These are phyloP conservation scores for Aspergillus carlsbadensis DNA, from an alignment of 495 filamentous ascomycete genomes.

Conservation along the genomic window DNA sequence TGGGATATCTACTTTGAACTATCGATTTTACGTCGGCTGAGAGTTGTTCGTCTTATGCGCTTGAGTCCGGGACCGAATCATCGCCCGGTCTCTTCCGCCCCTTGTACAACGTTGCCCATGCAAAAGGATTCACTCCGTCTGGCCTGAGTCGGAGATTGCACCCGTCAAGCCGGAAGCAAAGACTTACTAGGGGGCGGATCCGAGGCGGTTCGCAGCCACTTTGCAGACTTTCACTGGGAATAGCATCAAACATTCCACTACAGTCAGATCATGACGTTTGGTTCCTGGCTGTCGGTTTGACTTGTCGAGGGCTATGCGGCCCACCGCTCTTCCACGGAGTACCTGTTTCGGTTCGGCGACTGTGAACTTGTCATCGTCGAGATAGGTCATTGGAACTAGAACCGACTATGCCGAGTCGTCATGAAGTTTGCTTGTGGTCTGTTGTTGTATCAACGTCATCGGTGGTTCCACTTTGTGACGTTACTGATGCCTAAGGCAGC, in stretches of 20 bases:
- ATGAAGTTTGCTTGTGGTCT: background rate
- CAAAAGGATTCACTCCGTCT: background rate
- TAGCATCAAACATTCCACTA: background rate
- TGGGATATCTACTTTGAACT: background rate
- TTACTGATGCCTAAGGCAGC: background rate
- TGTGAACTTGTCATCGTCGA: no score
- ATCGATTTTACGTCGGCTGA: background rate
- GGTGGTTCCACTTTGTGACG: conserved; percentile 1
- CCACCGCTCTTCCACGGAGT: background rate
- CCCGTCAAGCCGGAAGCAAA: conserved; percentile 7
- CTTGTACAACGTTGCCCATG: background rate
- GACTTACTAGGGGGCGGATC: background rate
- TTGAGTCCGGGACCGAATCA: no score
- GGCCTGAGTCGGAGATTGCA: conserved; percentile 12
- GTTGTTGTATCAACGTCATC: background rate
- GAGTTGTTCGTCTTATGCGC: background rate
- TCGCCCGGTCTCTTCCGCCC: background rate
- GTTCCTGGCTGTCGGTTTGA: background rate
- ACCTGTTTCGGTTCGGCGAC: background rate
- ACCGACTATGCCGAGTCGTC: background rate
- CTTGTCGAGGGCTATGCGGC: background rate
- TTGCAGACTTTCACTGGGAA: background rate
- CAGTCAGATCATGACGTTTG: conserved; percentile 4
- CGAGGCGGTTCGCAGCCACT: background rate
- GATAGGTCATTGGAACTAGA: no score